These are phyloP conservation scores for Chrysopogon serrulatus DNA, from an alignment of 176 grass and related monocot genomes.

Conservation along the genomic window DNA sequence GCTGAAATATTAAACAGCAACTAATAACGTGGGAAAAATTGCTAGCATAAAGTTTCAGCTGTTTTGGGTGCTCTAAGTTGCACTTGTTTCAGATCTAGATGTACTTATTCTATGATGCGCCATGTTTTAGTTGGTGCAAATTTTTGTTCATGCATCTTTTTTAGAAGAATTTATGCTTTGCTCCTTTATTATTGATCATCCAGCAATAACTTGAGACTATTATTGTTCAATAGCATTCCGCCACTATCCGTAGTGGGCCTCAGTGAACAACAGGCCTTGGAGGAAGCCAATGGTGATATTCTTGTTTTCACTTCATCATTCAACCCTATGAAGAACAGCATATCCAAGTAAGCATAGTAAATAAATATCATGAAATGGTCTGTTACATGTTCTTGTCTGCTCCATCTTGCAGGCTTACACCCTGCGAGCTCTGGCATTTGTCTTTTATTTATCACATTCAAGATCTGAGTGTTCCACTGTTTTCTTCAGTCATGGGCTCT, in stretches of 20 bases:
- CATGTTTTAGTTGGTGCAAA: not conserved
- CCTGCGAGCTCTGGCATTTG: not conserved
- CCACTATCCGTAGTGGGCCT: constrained; percentile 86
- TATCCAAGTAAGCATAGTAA: constrained; percentile 67
- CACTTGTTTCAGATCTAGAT: not conserved
- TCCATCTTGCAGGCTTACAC: not conserved
- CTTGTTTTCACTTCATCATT: constrained; percentile 84
- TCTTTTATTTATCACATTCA: not conserved
- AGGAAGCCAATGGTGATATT: constrained; percentile 63
- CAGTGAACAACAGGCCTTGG: constrained; percentile 77
- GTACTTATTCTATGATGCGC: not conserved
- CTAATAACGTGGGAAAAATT: not conserved
- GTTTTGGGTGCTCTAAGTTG: not conserved
- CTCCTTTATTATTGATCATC: not conserved
- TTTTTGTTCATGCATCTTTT: not conserved
- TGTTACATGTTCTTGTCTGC: not conserved
- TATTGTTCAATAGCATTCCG: constrained; percentile 60
- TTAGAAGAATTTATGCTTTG: not conserved
- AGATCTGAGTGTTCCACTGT: not conserved
- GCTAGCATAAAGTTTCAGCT: not conserved
- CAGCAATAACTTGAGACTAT: not conserved
- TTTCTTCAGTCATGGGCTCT: not conserved
- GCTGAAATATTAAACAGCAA: not conserved
- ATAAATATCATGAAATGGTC: not conserved
- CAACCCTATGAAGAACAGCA: constrained; percentile 96